phyloP scores from a whole-genome alignment of 805 yeast genomes.

The Candida railenensis region DNA sequence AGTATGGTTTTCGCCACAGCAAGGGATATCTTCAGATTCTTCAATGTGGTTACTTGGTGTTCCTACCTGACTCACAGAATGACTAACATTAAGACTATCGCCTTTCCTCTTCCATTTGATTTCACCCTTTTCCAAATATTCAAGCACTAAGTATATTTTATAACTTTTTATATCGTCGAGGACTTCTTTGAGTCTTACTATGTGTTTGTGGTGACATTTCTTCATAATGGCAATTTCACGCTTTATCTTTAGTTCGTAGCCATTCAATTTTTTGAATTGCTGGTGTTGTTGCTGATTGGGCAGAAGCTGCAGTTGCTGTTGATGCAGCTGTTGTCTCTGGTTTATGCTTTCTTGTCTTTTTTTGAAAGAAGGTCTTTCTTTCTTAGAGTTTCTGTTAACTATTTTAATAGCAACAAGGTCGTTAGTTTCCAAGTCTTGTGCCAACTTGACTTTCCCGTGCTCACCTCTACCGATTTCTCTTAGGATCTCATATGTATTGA shows the following conservation, averaged over 20 bases:
- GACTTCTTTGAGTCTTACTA: constrained; percentile 51
- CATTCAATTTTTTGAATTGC: constrained; percentile 14
- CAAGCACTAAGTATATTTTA: constrained; percentile 87
- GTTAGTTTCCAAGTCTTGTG: constrained; percentile 62
- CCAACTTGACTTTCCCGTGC: constrained; percentile 97
- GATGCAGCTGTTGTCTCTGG: not conserved
- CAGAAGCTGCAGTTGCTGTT: constrained; percentile 1
- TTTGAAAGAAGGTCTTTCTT: constrained; percentile 31
- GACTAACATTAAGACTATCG: constrained; percentile 5
- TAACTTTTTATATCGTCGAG: constrained; percentile 81
- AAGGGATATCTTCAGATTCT: constrained; percentile 41
- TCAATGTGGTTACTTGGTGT: constrained; percentile 8
- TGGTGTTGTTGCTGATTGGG: constrained; percentile 14
- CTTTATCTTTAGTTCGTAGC: constrained; percentile 36
- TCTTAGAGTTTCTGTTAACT: constrained; percentile 63
- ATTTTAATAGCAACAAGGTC: constrained; percentile 90
- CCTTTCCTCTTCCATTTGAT: constrained; percentile 63
- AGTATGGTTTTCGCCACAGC: constrained; percentile 20
- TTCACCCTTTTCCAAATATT: constrained; percentile 89
- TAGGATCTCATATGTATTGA: constrained; percentile 87
- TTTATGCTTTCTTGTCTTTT: constrained; percentile 19
- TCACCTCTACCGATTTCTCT: constrained; percentile 93
- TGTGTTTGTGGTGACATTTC: constrained; percentile 45
- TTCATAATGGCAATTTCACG: constrained; percentile 47
- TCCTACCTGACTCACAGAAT: not conserved